These are phyloP conservation scores for Cardamine resedifolia DNA, from an alignment of 345 rosid species.

Conservation along the genomic window DNA sequence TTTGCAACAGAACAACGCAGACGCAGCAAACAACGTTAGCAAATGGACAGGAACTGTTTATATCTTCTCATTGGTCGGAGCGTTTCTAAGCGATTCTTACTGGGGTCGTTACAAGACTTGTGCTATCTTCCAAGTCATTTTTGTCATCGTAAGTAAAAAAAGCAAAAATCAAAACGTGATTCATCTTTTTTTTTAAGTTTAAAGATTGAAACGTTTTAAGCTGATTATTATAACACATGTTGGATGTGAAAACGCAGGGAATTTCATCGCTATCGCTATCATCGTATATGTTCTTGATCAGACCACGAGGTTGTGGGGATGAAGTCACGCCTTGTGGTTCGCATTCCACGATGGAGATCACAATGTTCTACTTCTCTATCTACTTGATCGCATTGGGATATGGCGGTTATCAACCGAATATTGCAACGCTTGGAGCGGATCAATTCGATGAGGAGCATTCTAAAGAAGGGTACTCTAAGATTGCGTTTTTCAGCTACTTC, in stretches of 20 bases:
- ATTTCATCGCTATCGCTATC: constrained; percentile 69
- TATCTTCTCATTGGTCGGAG: constrained; percentile 96
- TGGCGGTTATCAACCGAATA: constrained; percentile 98
- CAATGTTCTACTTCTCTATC: constrained; percentile 81
- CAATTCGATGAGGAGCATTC: constrained; percentile 94
- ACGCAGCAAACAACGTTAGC: constrained; percentile 97
- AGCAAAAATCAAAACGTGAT: background rate
- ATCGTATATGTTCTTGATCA: constrained; percentile 67
- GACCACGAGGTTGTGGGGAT: constrained; percentile 85
- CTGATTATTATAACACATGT: background rate
- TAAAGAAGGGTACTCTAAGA: constrained; percentile 79
- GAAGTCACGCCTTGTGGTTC: constrained; percentile 62
- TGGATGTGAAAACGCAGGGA: constrained; percentile 55
- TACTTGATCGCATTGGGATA: constrained; percentile 89
- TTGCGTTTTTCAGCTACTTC: constrained; percentile 95
- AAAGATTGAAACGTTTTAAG: background rate
- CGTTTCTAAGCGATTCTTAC: constrained; percentile 95
- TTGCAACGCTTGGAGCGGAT: constrained; percentile 95
- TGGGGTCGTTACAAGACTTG: constrained; percentile 99
- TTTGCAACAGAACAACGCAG: constrained; percentile 86
- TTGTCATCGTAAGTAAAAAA: constrained; percentile 71
- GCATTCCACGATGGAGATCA: constrained; percentile 67
- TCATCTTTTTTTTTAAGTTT: background rate
- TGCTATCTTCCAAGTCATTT: constrained; percentile 90
- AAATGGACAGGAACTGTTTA: constrained; percentile 99